phyloP scores from a whole-genome alignment of 2,329 filamentous ascomycete species.

The Dactylellina drechsleri region DNA sequence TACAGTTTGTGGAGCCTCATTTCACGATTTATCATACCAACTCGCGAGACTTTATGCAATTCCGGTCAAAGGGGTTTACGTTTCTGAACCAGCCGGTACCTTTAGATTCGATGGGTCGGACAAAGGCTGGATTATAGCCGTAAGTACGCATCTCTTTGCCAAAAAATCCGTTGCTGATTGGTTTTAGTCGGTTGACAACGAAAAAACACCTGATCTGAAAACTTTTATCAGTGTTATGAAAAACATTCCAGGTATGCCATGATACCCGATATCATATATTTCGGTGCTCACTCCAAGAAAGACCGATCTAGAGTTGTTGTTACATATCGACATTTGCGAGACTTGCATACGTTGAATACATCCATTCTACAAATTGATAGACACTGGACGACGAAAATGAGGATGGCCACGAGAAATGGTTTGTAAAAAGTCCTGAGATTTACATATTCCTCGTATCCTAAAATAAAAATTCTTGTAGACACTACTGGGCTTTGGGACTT shows the following conservation, averaged over 20 bases:
- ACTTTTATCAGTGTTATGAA: conserved; percentile 92
- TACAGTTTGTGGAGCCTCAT: conserved; percentile 89
- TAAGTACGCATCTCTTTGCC: conserved; percentile 11
- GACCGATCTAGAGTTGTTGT: conserved; percentile 85
- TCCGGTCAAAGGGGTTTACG: conserved; percentile 88
- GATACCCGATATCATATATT: not conserved
- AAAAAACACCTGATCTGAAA: conserved; percentile 85
- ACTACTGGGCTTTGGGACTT: conserved; percentile 94
- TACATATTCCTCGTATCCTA: not conserved
- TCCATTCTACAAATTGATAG: conserved; percentile 91
- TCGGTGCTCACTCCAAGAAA: conserved; percentile 46
- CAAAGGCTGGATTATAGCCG: conserved; percentile 86
- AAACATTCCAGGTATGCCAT: conserved; percentile 75
- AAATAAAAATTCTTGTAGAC: conserved; percentile 64
- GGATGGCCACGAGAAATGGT: conserved; percentile 82
- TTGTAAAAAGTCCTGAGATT: not conserved
- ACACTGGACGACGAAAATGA: conserved; percentile 96
- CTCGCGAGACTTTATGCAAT: conserved; percentile 96
- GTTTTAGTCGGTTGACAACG: conserved; percentile 81
- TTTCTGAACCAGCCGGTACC: conserved; percentile 92
- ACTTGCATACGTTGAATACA: conserved; percentile 93
- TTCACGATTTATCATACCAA: conserved; percentile 96
- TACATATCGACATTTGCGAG: conserved; percentile 93
- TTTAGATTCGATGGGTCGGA: conserved; percentile 89
- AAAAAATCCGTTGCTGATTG: conserved; percentile 22